These are phyloP conservation scores for Clathrospora elynae DNA, from an alignment of 2,329 filamentous ascomycete genomes.

Conservation along the genomic window DNA sequence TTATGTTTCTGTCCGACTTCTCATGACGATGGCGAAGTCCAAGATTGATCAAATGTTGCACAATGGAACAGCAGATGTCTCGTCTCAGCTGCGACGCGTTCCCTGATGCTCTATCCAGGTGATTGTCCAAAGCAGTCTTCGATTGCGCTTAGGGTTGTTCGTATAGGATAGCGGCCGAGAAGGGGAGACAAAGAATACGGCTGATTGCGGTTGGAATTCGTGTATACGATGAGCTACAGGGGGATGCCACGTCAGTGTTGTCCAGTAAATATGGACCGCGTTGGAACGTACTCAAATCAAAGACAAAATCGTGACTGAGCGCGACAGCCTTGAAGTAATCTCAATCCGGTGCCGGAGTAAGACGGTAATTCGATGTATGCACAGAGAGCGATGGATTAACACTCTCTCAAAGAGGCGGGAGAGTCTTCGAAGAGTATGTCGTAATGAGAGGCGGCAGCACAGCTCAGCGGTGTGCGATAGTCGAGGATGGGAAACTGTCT, in stretches of 20 bases:
- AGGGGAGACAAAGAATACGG: too few relatives aligned
- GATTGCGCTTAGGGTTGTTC: too few relatives aligned
- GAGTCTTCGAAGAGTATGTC: slow-evolving; percentile 18
- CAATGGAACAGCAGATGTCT: slow-evolving; percentile 4
- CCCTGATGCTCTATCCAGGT: too few relatives aligned
- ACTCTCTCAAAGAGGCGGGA: slow-evolving; percentile 47
- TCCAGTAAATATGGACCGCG: slow-evolving; percentile 17
- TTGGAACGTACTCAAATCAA: slow-evolving; percentile 27
- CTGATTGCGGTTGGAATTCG: slow-evolving; percentile 12
- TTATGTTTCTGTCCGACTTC: slow-evolving; percentile 29
- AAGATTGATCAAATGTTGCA: slow-evolving; percentile 1
- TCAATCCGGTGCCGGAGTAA: slow-evolving; percentile 16
- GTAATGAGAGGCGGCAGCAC: slow-evolving; percentile 47
- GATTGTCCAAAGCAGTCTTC: too few relatives aligned
- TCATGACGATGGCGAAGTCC: slow-evolving; percentile 37
- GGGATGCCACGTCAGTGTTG: slow-evolving; percentile 26
- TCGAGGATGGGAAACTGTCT: slow-evolving; percentile 15
- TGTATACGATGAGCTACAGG: slow-evolving; percentile 17
- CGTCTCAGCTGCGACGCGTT: too few relatives aligned
- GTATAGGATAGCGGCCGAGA: too few relatives aligned
- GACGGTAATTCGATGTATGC: slow-evolving; percentile 23
- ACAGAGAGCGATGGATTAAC: slow-evolving; percentile 28
- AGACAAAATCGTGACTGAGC: slow-evolving; percentile 22
- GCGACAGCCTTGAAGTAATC: slow-evolving; percentile 21
- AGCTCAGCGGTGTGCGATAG: slow-evolving; percentile 42